Evolutionary conservation across 345 rosid species (phyloP), one percentile per base, ranked within the genome.

Genomic region (Psidium friedrichsthalianum): DNA sequence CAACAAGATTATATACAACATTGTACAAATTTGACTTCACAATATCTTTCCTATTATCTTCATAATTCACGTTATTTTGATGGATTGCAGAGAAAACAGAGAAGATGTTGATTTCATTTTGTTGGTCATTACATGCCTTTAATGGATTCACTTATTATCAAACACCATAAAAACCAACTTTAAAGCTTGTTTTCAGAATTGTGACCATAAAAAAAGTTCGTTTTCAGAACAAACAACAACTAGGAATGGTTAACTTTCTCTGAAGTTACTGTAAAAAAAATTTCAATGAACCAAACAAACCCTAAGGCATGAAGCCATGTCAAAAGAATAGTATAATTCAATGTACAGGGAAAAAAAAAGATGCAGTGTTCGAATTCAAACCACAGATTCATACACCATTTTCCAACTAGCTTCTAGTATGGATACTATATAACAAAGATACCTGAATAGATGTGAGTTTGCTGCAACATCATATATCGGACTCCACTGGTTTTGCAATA

Each of bases 381-480:
- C 47, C 47, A 36, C 2, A 36, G 80, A 69, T 69, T 6, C 80
- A 36, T 69, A 47, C 1, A 2, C 6, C 80, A 69, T 36, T 0
- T 36, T 69, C 47, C 47, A 8, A 40, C 80, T 69, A 69, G 47
- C 80, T 69, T 69, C 80, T 36, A 18, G 47, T 36, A 69, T 18
- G 36, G 47, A 69, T 36, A 69, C 25, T 36, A 81, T 8, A 82
- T 82, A 27, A 27, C 44, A 18, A 18, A 29, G 21, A 11, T 83
- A 97, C 99, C 96, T 97, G 99, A 87, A 97, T 95, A 64, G 99
- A 97, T 51, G 98, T 95, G 51, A 95, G 98, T 89, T 95, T 81
- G 98, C 99, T 82, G 98, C 98, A 27, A 95, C 99, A 91, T 97
- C 99, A 90, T 95, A 95, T 78, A 97, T 97, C 11, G 99, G 99